These are phyloP conservation scores for Fusarium sp. DNA, from an alignment of 2,329 filamentous ascomycete species.

Conservation along the genomic window DNA sequence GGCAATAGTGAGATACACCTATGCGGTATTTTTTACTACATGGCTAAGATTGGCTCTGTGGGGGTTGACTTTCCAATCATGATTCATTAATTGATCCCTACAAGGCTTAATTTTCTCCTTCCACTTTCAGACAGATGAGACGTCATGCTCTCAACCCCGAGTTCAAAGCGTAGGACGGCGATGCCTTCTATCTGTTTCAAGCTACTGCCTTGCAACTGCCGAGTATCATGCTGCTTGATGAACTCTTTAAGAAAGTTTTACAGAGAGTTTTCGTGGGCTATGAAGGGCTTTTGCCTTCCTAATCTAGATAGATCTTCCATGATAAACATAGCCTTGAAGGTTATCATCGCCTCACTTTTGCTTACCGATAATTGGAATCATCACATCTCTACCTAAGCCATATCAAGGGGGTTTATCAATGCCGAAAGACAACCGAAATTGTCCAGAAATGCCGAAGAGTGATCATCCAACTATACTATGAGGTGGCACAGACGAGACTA, in stretches of 20 bases:
- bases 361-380: not conserved
- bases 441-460: not conserved
- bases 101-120: not conserved
- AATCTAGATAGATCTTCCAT: not conserved
- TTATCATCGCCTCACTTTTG: not conserved
- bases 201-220: not conserved
- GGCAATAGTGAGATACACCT: not conserved
- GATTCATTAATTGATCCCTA: too few relatives aligned
- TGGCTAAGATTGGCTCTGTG: not conserved
- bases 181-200: fast-evolving
- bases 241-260: not conserved
- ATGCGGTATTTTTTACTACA: not conserved
- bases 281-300: not conserved
- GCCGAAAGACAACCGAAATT: not conserved
- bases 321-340: not conserved
- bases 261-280: not conserved
- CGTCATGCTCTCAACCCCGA: not conserved
- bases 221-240: not conserved
- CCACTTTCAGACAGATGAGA: not conserved
- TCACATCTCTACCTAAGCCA: not conserved
- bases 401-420: not conserved
- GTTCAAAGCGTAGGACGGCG: too few relatives aligned
- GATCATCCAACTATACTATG: not conserved
- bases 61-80: too few relatives aligned
- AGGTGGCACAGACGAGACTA: not conserved